Evolutionary conservation across 345 rosid species (phyloP).

Genomic region (Citrus glauca): DNA sequence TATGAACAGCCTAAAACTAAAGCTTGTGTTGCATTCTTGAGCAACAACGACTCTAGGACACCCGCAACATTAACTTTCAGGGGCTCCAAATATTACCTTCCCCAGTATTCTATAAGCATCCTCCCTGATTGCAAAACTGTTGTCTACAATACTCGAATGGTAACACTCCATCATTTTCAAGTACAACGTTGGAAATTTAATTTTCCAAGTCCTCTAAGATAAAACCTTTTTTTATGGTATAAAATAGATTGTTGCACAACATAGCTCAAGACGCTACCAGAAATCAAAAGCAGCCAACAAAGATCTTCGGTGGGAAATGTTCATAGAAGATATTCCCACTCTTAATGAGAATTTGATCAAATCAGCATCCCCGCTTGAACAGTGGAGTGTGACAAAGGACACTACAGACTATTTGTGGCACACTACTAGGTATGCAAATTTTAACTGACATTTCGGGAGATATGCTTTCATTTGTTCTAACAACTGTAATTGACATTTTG

Average conservation of each 20-base stretch:
- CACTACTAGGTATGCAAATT: constrained; percentile 26
- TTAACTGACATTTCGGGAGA: not conserved
- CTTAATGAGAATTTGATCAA: not conserved
- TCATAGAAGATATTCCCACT: constrained; percentile 24
- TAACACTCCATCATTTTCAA: not conserved
- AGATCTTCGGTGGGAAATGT: constrained; percentile 36
- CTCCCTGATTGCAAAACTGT: constrained; percentile 47
- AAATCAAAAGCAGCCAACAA: constrained; percentile 24
- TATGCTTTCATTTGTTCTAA: not conserved
- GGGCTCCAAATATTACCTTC: constrained; percentile 33
- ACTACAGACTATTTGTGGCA: constrained; percentile 40
- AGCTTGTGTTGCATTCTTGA: constrained; percentile 42
- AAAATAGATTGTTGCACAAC: constrained; percentile 39
- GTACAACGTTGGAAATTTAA: not conserved
- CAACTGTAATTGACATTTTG: not conserved
- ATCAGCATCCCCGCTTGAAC: constrained; percentile 27
- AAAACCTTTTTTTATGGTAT: not conserved
- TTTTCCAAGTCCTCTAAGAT: not conserved
- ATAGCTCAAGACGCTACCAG: constrained; percentile 31
- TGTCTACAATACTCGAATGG: constrained; percentile 33
- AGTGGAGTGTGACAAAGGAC: constrained; percentile 30
- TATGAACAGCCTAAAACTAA: constrained; percentile 23
- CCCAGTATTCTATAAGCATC: constrained; percentile 38
- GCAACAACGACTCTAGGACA: constrained; percentile 27
- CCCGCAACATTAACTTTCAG: constrained; percentile 23